Percentiles rank a stretch among this genome's conserved stretches.
These are phyloP conservation scores for Exserohilum rostratum DNA, from an alignment of 2,329 filamentous ascomycete genomes.

Conservation along the genomic window DNA sequence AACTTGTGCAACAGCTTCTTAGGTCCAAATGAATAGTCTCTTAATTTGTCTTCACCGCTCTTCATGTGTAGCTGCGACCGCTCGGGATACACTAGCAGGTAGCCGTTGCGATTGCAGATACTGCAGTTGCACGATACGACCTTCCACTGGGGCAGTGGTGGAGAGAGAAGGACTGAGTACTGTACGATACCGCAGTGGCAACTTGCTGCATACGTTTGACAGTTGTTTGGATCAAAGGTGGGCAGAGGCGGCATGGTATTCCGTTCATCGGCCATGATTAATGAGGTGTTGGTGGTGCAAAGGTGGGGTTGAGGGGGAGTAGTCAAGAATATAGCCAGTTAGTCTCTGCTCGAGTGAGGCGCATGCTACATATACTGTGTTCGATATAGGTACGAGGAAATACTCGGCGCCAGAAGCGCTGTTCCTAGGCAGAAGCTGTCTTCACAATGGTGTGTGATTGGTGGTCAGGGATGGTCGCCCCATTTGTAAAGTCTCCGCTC, in stretches of 20 bases:
- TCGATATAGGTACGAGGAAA: slow-evolving; percentile 12
- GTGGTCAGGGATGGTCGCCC: neutral
- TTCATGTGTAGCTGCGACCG: slow-evolving; percentile 30
- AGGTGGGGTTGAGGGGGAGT: slow-evolving; percentile 3
- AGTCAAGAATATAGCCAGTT: neutral
- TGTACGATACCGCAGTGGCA: slow-evolving; percentile 62
- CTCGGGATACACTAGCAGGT: slow-evolving; percentile 54
- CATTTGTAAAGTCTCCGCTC: slow-evolving; percentile 2
- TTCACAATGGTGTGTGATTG: neutral
- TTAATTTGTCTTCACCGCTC: slow-evolving; percentile 32
- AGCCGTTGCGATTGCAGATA: slow-evolving; percentile 58
- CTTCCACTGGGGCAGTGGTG: slow-evolving; percentile 54
- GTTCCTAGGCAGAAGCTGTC: neutral
- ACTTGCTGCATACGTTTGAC: slow-evolving; percentile 37
- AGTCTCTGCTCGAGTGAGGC: slow-evolving; percentile 1
- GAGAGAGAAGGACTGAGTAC: slow-evolving; percentile 57
- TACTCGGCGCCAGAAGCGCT: neutral
- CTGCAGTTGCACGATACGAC: slow-evolving; percentile 61
- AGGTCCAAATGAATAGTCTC: slow-evolving; percentile 32
- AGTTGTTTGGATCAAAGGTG: neutral
- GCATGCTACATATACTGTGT: slow-evolving; percentile 13
- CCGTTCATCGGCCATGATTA: neutral
- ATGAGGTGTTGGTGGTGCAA: slow-evolving; percentile 7
- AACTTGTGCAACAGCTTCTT: slow-evolving; percentile 38
- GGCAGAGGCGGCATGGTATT: neutral